These are phyloP conservation scores for Handroanthus guayacan DNA, from an alignment of 257 asterid genomes.

Conservation along the genomic window DNA sequence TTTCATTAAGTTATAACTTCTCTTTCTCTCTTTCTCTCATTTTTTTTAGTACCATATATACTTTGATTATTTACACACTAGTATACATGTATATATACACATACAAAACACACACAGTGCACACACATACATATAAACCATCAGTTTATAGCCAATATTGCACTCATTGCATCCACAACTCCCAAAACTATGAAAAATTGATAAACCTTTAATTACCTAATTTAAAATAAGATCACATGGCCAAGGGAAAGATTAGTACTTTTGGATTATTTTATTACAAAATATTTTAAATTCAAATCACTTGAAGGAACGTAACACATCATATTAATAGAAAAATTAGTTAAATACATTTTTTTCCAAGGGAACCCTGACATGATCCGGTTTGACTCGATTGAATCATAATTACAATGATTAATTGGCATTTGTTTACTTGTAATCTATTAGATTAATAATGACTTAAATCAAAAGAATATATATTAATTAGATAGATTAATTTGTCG, in stretches of 20 bases:
- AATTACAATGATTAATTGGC: constrained; percentile 27
- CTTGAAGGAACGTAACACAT: background rate
- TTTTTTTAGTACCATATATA: constrained; percentile 3
- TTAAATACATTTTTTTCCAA: constrained; percentile 4
- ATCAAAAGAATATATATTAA: constrained; percentile 17
- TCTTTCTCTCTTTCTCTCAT: background rate
- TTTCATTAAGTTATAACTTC: background rate
- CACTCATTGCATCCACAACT: constrained; percentile 41
- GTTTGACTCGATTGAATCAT: constrained; percentile 38
- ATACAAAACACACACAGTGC: too few relatives aligned
- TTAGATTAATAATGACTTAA: constrained; percentile 8
- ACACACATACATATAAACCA: too few relatives aligned
- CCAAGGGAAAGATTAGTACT: constrained; percentile 33
- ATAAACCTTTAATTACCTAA: constrained; percentile 20
- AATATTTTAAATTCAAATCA: too few relatives aligned
- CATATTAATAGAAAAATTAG: constrained; percentile 1
- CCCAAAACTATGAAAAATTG: constrained; percentile 34
- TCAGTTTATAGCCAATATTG: constrained; percentile 15
- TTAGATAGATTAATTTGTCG: constrained; percentile 13
- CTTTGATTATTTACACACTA: too few relatives aligned
- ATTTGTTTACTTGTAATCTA: constrained; percentile 16
- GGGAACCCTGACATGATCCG: constrained; percentile 30
- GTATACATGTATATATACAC: too few relatives aligned
- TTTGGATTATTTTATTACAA: background rate
- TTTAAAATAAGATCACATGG: constrained; percentile 53